Base-by-base conservation (phyloP, 768 basidiomycete genomes). In the Fomitopsis pulvina region DNA sequence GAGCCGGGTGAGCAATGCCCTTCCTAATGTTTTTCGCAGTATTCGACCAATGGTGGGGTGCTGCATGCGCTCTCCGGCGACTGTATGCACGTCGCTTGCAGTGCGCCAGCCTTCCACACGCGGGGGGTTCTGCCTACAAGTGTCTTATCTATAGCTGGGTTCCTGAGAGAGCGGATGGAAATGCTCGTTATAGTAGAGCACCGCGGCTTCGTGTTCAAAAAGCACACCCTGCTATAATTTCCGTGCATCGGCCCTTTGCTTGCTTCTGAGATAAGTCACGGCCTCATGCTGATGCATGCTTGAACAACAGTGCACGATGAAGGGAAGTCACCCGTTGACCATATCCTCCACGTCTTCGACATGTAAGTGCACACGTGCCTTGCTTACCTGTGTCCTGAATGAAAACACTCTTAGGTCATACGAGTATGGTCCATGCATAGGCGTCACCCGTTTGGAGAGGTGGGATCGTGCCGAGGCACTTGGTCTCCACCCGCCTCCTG, bases 401-500 rank as follows among this genome's bases (percentile, higher is more conserved):
- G 11, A 10, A 46, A 5, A 3, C 25, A 7, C 39, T 34, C 12
- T 22, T 42, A 89, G 87, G 62, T 78, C 82, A 1, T 85, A 84
- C 50, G 80, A 88, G 55, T 93, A 82, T 60, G 91, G 90, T 0
- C 90, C 89, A 2, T 89, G 84, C 55, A 69, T 84, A 20, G 87
- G 89, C 0, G 75, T 90, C 47, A 78, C 81, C n/a, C 80, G 93
- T 25, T 67, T 95, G 12, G 81, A 93, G 53, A 74, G 94, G 32
- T 97, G 92, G 91, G 79, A 93, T 60, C 75, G 93, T 43, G 94
- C 94, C 0, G 64, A 82, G 24, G 74, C 75, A 9, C 71, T 94
- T 40, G 91, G 91, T 2, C 69, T 96, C 18, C 73, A 83, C 41
- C 94, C 93, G 12, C 92, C 92, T 2, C 54, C 61, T 14, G 88